Evolutionary conservation across 164 flowering plant species (phyloP).

Genomic region (Aristolochia contorta): DNA sequence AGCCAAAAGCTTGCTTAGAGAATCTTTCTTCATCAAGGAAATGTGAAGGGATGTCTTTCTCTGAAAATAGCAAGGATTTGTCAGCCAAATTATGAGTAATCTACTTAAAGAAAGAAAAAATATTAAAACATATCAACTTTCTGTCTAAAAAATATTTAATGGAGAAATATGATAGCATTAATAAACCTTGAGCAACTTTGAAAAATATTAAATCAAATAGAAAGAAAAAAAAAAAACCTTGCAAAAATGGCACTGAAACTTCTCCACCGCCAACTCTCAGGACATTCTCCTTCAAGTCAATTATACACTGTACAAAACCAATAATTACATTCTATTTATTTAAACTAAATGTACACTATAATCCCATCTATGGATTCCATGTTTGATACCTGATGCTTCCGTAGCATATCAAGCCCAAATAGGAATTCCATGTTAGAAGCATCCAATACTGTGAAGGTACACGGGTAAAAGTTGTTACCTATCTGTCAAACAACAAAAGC

Average conservation of each 20-base stretch:
- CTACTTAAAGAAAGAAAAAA: no score
- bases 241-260: slow-evolving; percentile 89
- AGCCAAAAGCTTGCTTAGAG: slow-evolving; percentile 60
- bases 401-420: slow-evolving; percentile 96
- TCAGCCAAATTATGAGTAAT: neutral
- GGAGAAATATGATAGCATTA: no score
- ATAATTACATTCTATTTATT: neutral
- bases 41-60: slow-evolving; percentile 79
- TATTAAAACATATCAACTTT: no score
- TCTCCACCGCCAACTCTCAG: slow-evolving; percentile 97
- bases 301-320: slow-evolving; percentile 60
- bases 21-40: slow-evolving; percentile 64
- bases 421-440: slow-evolving; percentile 95
- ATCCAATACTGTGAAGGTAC: slow-evolving; percentile 85
- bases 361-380: neutral
- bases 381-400: slow-evolving; percentile 80
- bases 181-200: no score
- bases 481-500: slow-evolving; percentile 34
- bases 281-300: slow-evolving; percentile 91
- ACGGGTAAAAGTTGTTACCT: slow-evolving; percentile 82
- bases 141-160: no score
- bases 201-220: no score
- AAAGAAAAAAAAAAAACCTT: slow-evolving; percentile 30
- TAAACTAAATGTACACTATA: neutral
- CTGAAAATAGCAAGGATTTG: slow-evolving; percentile 23